Evolutionary conservation across 768 basidiomycete species (phyloP), one percentile per base, ranked within the genome.

Genomic region (Phylloporus sp.): DNA sequence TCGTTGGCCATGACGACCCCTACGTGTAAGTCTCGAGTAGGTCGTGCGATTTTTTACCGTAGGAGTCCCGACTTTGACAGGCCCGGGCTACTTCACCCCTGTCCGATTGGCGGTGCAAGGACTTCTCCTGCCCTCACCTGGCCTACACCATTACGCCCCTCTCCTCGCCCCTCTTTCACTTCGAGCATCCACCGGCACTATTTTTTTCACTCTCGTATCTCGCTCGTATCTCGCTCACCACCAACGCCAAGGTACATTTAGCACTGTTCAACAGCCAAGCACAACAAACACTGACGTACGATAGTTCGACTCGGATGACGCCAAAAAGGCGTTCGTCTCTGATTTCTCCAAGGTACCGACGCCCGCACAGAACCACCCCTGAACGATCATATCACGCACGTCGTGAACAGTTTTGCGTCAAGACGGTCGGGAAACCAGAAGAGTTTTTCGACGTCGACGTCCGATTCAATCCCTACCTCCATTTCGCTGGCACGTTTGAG

Each of bases 401-500:
- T 29, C 29, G 20, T 31, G 7, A 48, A 13, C 38, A 85, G 84
- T 63, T 80, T 49, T 67, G 73, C 9, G 80, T 83, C 9, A 59
- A 74, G 45, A 70, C 70, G 9, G 61, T 86, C 50, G 61, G 62
- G 1, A 86, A 83, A 58, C 80, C 81, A 0, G 77, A 81, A 55
- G 24, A 48, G 13, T 71, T 74, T 52, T 78, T 87, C 53, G 69
- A 73, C n/a, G 67, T 79, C 51, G 71, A 73, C 52, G 73, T 80
- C 54, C 69, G 62, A 10, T 72, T 81, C 68, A 79, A 81, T 53
- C 79, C 85, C 43, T 71, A 69, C 28, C 71, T 86, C 49, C 73
- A 79, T 4, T 86, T 80, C 56, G 69, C 53, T 17, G 84, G 84
- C 13, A 76, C 77, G 5, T 76, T 83, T 43, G 83, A 85, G 14